These are phyloP conservation scores for Pseudogymnoascus sp. DNA, from an alignment of 2,329 filamentous ascomycete species.

Conservation along the genomic window DNA sequence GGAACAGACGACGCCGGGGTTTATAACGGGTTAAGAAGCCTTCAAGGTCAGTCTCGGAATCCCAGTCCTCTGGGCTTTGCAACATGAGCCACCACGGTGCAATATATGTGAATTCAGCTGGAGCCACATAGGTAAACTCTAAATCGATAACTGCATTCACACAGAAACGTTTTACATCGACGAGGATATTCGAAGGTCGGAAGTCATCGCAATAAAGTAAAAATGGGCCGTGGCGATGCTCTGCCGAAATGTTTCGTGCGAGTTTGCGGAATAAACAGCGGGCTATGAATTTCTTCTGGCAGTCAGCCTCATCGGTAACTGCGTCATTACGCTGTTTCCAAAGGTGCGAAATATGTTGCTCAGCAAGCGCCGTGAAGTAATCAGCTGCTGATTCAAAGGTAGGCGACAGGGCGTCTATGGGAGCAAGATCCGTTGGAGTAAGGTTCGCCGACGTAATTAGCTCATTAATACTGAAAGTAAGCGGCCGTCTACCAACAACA, in stretches of 20 bases:
- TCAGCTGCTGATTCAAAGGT: conserved; percentile 28
- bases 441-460: conserved; percentile 24
- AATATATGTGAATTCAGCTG: conserved; percentile 15
- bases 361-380: conserved; percentile 33
- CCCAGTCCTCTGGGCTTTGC: conserved; percentile 16
- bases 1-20: conserved; percentile 5
- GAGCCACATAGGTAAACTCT: conserved; percentile 16
- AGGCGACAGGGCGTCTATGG: conserved; percentile 19
- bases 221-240: conserved; percentile 13
- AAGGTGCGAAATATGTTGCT: conserved; percentile 35
- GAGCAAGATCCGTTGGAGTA: neutral
- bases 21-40: conserved; percentile 6
- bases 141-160: conserved; percentile 16
- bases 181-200: conserved; percentile 16
- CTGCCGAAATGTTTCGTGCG: conserved; percentile 3
- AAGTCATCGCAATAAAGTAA: conserved; percentile 16
- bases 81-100: conserved; percentile 17
- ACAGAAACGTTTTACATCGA: neutral
- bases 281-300: conserved; percentile 28
- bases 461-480: conserved; percentile 37
- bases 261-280: conserved; percentile 29
- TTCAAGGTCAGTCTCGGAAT: neutral
- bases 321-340: conserved; percentile 33
- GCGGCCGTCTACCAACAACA: conserved; percentile 28
- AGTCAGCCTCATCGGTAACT: conserved; percentile 24